phyloP scores from a whole-genome alignment of 2,329 filamentous ascomycete genomes.

The Talaromyces sp. region DNA sequence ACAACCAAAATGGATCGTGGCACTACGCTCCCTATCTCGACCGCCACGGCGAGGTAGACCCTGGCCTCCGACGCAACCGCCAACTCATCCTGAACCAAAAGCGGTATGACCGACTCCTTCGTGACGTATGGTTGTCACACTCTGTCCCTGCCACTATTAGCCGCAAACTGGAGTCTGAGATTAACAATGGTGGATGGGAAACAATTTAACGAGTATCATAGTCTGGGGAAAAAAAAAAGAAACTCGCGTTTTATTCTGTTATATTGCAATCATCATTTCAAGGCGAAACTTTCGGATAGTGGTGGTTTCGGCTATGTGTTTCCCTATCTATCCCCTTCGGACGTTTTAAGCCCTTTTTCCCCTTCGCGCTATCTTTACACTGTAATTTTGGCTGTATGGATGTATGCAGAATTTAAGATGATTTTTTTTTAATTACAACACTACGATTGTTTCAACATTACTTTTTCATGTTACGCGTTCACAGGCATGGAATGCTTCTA shows the following conservation, averaged over 20 bases:
- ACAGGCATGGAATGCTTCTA: no score
- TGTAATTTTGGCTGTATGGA: neutral
- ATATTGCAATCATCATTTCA: neutral
- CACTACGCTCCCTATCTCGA: slow-evolving; percentile 91
- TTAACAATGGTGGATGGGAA: slow-evolving; percentile 98
- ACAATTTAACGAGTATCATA: slow-evolving; percentile 49
- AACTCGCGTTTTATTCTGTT: slow-evolving; percentile 3
- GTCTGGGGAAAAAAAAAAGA: no score
- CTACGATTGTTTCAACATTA: no score
- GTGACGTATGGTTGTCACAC: slow-evolving; percentile 84
- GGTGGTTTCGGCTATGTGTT: neutral
- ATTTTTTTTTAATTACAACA: no score
- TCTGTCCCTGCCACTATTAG: slow-evolving; percentile 87
- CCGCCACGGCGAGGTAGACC: slow-evolving; percentile 91
- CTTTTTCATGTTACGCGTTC: no score
- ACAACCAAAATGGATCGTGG: slow-evolving; percentile 80
- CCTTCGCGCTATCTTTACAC: neutral
- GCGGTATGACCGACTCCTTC: slow-evolving; percentile 84
- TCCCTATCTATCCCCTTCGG: neutral
- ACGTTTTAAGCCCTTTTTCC: neutral
- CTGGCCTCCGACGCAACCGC: slow-evolving; percentile 82
- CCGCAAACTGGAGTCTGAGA: slow-evolving; percentile 87
- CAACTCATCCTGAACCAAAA: slow-evolving; percentile 93
- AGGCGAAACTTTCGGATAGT: slow-evolving; percentile 1
- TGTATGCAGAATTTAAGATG: neutral